Base-by-base conservation (phyloP, 306 rosid genomes). In the Adenanthera pavonina region DNA sequence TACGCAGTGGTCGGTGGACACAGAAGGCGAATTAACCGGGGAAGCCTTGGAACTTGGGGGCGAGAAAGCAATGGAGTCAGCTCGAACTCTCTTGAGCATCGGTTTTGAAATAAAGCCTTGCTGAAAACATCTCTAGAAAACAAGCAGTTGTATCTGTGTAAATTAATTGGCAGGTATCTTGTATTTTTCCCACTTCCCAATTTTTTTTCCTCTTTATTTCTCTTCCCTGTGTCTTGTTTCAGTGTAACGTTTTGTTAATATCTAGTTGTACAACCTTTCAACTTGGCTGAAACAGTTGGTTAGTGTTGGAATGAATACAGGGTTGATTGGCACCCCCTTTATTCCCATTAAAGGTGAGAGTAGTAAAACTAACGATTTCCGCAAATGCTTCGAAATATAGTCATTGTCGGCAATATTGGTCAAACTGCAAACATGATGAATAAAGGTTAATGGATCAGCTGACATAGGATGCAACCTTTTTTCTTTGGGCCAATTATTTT, bases 51-150 rank as follows among this genome's bases (percentile, higher is more conserved):
- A 96, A 53, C 97, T 93, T 16, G 99, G 99, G 41, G 94, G 97
- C 3, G 99, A 96, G 85, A 96, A 96, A 80, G 99, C 99, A 75
- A 93, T 96, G 74, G 99, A 96, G 77, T 96, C 99, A 5, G 99
- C 99, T 72, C 90, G 92, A 86, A 96, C 99, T 2, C 97, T 96
- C 74, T 76, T 96, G 82, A 96, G 99, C 97, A 96, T 96, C 62
- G 99, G 98, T 72, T 96, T 96, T 75, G 99, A 96, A 91, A 93
- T 96, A 84, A 96, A 96, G 80, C 99, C 97, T 62, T 93, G 99
- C 87, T 96, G 92, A 93, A 40, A 72, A 35, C 67, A 59, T 80
- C 76, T 53, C 69, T 85, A 67, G 54, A 80, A 60, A 76, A 20
- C 86, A 81, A 62, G 82, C 80, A 67, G 88, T 72, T 82, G 88